Evolutionary conservation across 306 rosid species (phyloP), one percentile per base, ranked within the genome.

Genomic region (Myrica gale): DNA sequence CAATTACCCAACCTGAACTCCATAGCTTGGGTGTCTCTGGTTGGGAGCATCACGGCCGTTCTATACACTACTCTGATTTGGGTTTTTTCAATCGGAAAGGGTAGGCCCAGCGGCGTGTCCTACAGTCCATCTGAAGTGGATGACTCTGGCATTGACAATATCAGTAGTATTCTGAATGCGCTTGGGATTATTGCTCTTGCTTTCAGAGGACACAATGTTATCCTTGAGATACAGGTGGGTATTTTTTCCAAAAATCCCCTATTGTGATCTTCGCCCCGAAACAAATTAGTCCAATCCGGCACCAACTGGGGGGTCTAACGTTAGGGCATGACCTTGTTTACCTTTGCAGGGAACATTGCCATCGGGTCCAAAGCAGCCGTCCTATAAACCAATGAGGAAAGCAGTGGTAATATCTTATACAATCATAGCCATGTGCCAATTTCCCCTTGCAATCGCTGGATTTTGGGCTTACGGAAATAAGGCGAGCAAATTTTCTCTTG

Each of bases 271-370:
- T 26, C 32, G 32, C 32, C 32, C 32, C 32, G 32, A 26, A 26
- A 26, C 32, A 26, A 26, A 26, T 26, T 26, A 26, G 32, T 2
- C 32, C 32, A 26, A 0, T 26, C 1, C 32, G 1, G 1, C 32
- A 26, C 1, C 32, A 26, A 26, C 32, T 26, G 32, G 32, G 32
- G 32, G 32, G 32, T 26, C 32, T 26, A 26, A 26, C 32, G 32
- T 26, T 26, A 26, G 32, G 32, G 32, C 32, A 0, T 26, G 32
- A 26, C 32, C 32, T 26, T 20, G 2, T 50, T 7, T 23, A 42
- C n/a, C 61, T 65, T 62, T 82, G 79, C 82, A 91, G 91, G 97
- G 93, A n/a, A 92, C 97, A 6, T 60, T 92, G 26, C 93, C 96
- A 60, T 90, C 89, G 19, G 73, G 74, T 52, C 42, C 71, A 3